phyloP scores from a whole-genome alignment of 805 yeast species.

The Starmera dryadoides region DNA sequence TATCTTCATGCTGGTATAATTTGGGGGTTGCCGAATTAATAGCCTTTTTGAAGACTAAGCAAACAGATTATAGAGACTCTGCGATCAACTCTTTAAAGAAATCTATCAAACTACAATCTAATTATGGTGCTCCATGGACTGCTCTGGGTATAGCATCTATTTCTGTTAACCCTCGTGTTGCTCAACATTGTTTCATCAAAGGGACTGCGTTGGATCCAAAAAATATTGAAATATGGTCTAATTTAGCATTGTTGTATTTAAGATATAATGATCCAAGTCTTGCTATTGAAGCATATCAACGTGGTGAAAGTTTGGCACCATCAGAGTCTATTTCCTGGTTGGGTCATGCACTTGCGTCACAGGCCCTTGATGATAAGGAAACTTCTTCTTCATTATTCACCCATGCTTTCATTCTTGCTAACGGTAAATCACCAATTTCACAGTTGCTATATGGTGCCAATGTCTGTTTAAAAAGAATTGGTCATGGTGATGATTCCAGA shows the following conservation, averaged over 20 bases:
- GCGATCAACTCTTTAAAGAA: constrained; percentile 55
- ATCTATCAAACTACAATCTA: constrained; percentile 66
- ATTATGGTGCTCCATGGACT: constrained; percentile 71
- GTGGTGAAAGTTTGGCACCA: constrained; percentile 81
- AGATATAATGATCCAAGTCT: constrained; percentile 60
- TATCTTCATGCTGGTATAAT: constrained; percentile 57
- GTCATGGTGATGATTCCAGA: constrained; percentile 38
- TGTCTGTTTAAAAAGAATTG: constrained; percentile 39
- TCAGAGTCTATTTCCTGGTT: constrained; percentile 72
- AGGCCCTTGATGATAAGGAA: constrained; percentile 38
- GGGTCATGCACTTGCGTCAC: constrained; percentile 67
- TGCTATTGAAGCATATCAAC: constrained; percentile 63
- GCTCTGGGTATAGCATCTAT: constrained; percentile 74
- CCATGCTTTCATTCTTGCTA: constrained; percentile 74
- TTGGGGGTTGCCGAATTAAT: constrained; percentile 60
- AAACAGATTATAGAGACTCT: constrained; percentile 30
- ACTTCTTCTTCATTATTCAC: constrained; percentile 56
- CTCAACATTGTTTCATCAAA: constrained; percentile 91
- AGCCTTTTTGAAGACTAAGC: constrained; percentile 28
- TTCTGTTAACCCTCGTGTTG: constrained; percentile 54
- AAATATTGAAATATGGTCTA: constrained; percentile 69
- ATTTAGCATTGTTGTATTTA: constrained; percentile 72
- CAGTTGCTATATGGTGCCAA: constrained; percentile 66
- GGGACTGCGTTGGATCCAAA: constrained; percentile 65
- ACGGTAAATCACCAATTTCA: constrained; percentile 63